Evolutionary conservation across 73 alveolate genomes (phyloP).

Genomic region (Uronychia setigera): DNA sequence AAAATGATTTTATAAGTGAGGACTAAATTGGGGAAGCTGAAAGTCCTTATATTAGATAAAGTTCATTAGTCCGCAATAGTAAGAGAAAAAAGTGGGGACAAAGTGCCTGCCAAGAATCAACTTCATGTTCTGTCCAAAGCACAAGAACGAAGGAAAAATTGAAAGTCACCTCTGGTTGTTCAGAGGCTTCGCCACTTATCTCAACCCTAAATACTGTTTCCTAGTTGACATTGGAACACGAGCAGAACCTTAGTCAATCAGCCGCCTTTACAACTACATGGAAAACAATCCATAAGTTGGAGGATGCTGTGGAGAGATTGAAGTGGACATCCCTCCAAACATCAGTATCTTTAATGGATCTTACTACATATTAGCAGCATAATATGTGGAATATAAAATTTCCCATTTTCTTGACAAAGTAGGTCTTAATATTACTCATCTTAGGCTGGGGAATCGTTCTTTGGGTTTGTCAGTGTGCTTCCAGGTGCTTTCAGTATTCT

Average conservation of each 20-base stretch:
- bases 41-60: no score
- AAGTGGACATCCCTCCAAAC: slow-evolving; percentile 16
- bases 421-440: not conserved
- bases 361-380: slow-evolving; percentile 34
- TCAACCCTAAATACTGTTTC: slow-evolving; percentile 48
- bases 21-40: no score
- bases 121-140: slow-evolving; percentile 45
- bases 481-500: slow-evolving; percentile 68
- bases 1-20: no score
- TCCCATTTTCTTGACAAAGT: slow-evolving; percentile 53
- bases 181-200: slow-evolving; percentile 49
- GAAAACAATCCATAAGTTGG: slow-evolving; percentile 30
- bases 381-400: slow-evolving; percentile 55
- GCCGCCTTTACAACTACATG: slow-evolving; percentile 42
- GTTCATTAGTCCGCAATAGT: no score
- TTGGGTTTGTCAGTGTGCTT: slow-evolving; percentile 53
- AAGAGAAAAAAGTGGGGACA: no score
- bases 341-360: not conserved
- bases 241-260: slow-evolving; percentile 37
- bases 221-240: slow-evolving; percentile 59
- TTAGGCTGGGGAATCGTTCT: slow-evolving; percentile 43
- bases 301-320: slow-evolving; percentile 72
- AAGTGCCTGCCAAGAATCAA: slow-evolving; percentile 21
- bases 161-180: slow-evolving; percentile 65
- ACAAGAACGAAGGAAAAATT: slow-evolving; percentile 60